Conservation (phyloP, 2,329 filamentous ascomycete genomes). For the Phyllosticta paracitricarpa region DNA sequence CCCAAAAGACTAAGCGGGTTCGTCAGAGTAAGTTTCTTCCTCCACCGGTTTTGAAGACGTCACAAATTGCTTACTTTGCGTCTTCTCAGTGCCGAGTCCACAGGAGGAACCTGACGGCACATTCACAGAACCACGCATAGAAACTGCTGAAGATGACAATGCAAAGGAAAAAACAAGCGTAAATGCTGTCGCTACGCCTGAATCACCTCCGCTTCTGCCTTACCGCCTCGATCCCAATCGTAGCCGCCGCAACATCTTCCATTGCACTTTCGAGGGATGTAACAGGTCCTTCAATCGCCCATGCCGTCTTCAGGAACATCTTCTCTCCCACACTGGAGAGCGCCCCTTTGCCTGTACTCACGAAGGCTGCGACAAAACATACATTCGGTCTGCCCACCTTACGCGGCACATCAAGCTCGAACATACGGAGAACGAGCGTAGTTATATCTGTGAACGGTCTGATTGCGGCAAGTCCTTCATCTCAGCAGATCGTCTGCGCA, state of each 20-base stretch:
- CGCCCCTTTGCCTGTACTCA: conserved; percentile 66
- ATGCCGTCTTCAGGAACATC: conserved; percentile 66
- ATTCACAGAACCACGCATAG: neutral
- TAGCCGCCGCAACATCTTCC: conserved; percentile 60
- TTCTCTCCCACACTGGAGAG: conserved; percentile 77
- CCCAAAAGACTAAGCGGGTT: conserved; percentile 17
- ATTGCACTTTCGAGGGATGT: conserved; percentile 66
- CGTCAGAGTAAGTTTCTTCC: conserved; percentile 16
- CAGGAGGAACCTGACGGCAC: neutral
- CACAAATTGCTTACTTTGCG: neutral
- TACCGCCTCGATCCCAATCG: conserved; percentile 18
- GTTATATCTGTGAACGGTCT: conserved; percentile 60
- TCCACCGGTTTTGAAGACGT: neutral
- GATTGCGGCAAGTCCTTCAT: conserved; percentile 73
- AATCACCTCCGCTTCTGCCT: conserved; percentile 17
- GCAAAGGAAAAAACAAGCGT: neutral
- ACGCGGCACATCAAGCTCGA: conserved; percentile 75
- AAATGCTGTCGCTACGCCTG: conserved; percentile 1
- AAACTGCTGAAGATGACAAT: neutral
- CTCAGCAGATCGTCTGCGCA: conserved; percentile 65
- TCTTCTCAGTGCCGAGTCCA: neutral
- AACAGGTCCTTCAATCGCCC: conserved; percentile 80
- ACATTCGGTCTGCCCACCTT: conserved; percentile 77
- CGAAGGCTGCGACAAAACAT: conserved; percentile 67
- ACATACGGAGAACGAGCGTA: conserved; percentile 52